Percentiles rank a stretch among this genome's conserved stretches.
Conservation (phyloP, 2,329 filamentous ascomycete species). For the Helotiales sp. region DNA sequence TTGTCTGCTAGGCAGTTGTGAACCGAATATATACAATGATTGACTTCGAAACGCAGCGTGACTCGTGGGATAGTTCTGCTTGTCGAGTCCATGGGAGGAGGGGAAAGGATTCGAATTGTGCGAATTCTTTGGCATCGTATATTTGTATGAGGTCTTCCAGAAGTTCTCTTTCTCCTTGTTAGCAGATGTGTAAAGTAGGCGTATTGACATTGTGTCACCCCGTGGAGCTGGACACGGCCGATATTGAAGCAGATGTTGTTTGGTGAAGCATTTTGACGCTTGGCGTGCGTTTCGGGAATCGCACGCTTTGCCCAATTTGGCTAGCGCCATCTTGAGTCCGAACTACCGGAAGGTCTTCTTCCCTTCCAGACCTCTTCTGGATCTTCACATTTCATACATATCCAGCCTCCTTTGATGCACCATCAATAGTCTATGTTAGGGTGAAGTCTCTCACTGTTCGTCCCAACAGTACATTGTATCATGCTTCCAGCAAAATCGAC, state of each 20-base stretch:
- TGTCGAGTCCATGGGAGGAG: no score
- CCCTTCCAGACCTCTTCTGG: neutral
- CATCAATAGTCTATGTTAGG: neutral
- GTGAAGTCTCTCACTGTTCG: neutral
- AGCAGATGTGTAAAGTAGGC: neutral
- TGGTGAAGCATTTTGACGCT: neutral
- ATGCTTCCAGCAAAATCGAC: neutral
- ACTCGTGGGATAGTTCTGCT: no score
- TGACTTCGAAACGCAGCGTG: no score
- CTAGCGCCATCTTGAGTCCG: neutral
- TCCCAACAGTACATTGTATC: neutral
- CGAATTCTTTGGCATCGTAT: no score
- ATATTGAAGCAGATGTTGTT: neutral
- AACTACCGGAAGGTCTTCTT: neutral
- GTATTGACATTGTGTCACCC: neutral
- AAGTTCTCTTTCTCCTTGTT: no score
- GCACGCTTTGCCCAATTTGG: neutral
- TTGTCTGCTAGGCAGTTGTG: no score
- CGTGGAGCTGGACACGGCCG: neutral
- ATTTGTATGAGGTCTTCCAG: no score
- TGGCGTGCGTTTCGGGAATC: neutral
- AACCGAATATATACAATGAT: no score
- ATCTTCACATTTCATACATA: no score
- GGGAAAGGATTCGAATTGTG: no score
- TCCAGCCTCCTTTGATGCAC: neutral